These are phyloP conservation scores for Podospora pseudocomata DNA, from an alignment of 495 filamentous ascomycete genomes.

Conservation along the genomic window DNA sequence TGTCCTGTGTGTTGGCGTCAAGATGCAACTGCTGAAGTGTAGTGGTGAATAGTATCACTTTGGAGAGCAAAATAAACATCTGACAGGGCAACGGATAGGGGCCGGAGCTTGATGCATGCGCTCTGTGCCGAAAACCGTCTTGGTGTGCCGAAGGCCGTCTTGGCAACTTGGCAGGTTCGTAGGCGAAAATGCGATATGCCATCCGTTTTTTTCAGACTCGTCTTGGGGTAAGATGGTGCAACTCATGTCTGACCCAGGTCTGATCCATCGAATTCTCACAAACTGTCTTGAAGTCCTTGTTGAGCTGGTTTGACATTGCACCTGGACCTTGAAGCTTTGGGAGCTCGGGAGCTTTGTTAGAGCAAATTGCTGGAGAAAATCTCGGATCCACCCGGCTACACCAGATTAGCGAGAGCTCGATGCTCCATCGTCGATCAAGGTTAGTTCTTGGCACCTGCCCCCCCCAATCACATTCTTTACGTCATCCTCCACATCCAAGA, in stretches of 20 bases:
- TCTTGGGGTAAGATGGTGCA: background rate
- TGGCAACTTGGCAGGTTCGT: background rate
- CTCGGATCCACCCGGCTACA: background rate
- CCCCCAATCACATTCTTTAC: background rate
- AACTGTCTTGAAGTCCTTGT: no score
- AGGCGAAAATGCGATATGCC: background rate
- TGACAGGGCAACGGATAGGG: background rate
- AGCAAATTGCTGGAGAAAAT: background rate
- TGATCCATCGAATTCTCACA: background rate
- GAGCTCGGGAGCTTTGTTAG: no score
- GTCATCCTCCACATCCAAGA: background rate
- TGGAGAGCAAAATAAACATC: background rate
- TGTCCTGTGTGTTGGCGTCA: background rate
- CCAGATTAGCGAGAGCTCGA: background rate
- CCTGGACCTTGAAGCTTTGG: background rate
- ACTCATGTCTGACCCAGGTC: background rate
- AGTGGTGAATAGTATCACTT: background rate
- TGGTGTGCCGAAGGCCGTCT: background rate
- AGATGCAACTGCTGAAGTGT: background rate
- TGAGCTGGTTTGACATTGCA: background rate
- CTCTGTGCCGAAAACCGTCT: background rate
- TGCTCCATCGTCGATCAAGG: background rate
- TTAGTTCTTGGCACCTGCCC: slow-evolving; percentile 3
- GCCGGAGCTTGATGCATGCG: background rate
- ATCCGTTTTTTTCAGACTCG: background rate